Evolutionary conservation across 2,329 filamentous ascomycete species (phyloP).

Genomic region (Thielaviopsis euricoi): DNA sequence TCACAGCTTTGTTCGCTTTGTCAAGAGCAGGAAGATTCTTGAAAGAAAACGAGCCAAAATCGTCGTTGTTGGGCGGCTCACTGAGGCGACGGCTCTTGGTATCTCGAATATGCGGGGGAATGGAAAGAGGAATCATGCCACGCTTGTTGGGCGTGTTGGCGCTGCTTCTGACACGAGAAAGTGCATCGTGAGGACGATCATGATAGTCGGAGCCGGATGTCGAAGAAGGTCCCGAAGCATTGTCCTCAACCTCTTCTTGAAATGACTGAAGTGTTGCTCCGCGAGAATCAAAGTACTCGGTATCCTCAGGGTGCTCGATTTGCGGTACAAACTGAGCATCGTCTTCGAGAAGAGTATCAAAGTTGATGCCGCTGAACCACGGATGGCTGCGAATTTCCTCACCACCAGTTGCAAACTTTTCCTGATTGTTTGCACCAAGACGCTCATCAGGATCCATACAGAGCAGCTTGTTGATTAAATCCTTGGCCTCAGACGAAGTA

Average conservation of each 20-base stretch:
- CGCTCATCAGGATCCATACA: slow-evolving; percentile 69
- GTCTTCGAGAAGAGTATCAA: slow-evolving; percentile 83
- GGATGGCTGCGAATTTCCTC: slow-evolving; percentile 78
- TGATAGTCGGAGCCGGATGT: slow-evolving; percentile 55
- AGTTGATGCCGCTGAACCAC: slow-evolving; percentile 79
- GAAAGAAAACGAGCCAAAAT: slow-evolving; percentile 92
- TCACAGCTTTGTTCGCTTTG: slow-evolving; percentile 97
- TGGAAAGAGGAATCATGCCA: slow-evolving; percentile 85
- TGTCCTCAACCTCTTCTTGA: slow-evolving; percentile 85
- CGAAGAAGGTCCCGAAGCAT: slow-evolving; percentile 54
- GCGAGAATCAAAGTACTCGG: slow-evolving; percentile 88
- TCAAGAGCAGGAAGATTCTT: slow-evolving; percentile 94
- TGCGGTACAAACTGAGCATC: slow-evolving; percentile 91
- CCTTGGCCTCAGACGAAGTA: slow-evolving; percentile 75
- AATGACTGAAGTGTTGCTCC: slow-evolving; percentile 88
- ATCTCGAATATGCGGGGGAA: slow-evolving; percentile 90
- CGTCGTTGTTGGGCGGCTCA: slow-evolving; percentile 74
- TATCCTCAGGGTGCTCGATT: slow-evolving; percentile 87
- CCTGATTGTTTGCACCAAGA: slow-evolving; percentile 70
- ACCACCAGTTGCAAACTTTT: slow-evolving; percentile 68
- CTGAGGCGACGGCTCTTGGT: slow-evolving; percentile 74
- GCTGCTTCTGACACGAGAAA: slow-evolving; percentile 66
- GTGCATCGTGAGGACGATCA: slow-evolving; percentile 83
- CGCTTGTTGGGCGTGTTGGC: slow-evolving; percentile 52
- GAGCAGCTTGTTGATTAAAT: slow-evolving; percentile 83